A percentile compares a stretch with the other conserved stretches of the same genome.
Evolutionary conservation across 768 basidiomycete species (phyloP).

Genomic region (Boletellus ananas): DNA sequence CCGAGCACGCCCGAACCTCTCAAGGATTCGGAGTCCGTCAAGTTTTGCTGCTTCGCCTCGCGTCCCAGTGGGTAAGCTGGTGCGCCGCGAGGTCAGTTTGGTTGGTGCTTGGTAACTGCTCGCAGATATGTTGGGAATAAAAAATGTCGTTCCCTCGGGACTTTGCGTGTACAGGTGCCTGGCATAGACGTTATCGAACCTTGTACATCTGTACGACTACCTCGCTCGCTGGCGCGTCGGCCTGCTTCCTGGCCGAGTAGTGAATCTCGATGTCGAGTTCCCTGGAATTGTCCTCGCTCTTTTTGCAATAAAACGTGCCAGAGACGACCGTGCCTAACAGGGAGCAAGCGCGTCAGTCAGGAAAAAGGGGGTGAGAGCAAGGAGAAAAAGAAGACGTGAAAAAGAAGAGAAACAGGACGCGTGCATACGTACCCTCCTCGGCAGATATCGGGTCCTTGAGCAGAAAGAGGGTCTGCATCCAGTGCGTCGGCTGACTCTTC

Average conservation of each 20-base stretch:
- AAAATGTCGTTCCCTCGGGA: no score
- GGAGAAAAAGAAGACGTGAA: neutral
- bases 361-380: no score
- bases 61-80: no score
- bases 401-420: neutral
- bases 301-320: slow-evolving; percentile 81
- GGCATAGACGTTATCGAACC: slow-evolving; percentile 48
- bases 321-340: slow-evolving; percentile 62
- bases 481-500: slow-evolving; percentile 83
- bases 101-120: no score
- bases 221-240: slow-evolving; percentile 33
- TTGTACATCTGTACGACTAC: slow-evolving; percentile 75
- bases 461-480: slow-evolving; percentile 94
- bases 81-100: no score
- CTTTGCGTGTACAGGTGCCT: no score
- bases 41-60: no score
- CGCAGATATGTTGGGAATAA: no score
- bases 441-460: slow-evolving; percentile 75
- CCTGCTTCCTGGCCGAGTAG: slow-evolving; percentile 48
- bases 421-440: slow-evolving; percentile 54
- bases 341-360: no score
- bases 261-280: slow-evolving; percentile 93
- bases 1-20: no score
- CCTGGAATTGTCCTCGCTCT: slow-evolving; percentile 75
- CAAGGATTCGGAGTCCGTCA: no score